These are phyloP conservation scores for Gamsiella multidivaricata DNA, from an alignment of 192 early-diverging fungal genomes.

Conservation along the genomic window DNA sequence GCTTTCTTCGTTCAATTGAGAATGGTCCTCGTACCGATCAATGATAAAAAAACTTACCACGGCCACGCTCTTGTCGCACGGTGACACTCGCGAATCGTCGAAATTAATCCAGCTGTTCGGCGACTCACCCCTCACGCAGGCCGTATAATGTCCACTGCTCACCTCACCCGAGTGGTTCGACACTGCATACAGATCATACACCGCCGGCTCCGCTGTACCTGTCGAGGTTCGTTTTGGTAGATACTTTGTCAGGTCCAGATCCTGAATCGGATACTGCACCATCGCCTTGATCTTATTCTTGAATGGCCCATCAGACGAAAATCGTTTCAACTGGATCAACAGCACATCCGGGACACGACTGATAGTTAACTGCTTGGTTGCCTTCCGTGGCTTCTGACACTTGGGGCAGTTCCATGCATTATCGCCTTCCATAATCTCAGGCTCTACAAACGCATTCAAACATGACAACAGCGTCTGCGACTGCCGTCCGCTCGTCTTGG, in stretches of 20 bases:
- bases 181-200: slow-evolving; percentile 86
- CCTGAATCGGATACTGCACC: slow-evolving; percentile 83
- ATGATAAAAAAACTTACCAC: slow-evolving; percentile 54
- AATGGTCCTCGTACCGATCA: neutral
- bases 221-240: slow-evolving; percentile 25
- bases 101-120: slow-evolving; percentile 84
- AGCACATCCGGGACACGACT: slow-evolving; percentile 88
- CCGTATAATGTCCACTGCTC: slow-evolving; percentile 84
- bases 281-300: slow-evolving; percentile 90
- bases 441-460: slow-evolving; percentile 84
- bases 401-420: slow-evolving; percentile 91
- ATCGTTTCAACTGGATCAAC: slow-evolving; percentile 95
- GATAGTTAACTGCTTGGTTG: slow-evolving; percentile 83
- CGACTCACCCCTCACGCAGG: slow-evolving; percentile 71
- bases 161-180: slow-evolving; percentile 84
- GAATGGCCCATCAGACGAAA: slow-evolving; percentile 92
- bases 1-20: neutral
- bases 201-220: slow-evolving; percentile 23
- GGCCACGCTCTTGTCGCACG: slow-evolving; percentile 64
- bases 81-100: slow-evolving; percentile 83
- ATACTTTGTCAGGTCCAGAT: slow-evolving; percentile 70
- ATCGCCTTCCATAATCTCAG: slow-evolving; percentile 89
- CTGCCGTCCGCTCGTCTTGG: slow-evolving; percentile 53
- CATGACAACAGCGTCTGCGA: slow-evolving; percentile 84
- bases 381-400: slow-evolving; percentile 78